Evolutionary conservation across 371 early-diverging fungal genomes (phyloP).

Genomic region (Parasitella parasitica): DNA sequence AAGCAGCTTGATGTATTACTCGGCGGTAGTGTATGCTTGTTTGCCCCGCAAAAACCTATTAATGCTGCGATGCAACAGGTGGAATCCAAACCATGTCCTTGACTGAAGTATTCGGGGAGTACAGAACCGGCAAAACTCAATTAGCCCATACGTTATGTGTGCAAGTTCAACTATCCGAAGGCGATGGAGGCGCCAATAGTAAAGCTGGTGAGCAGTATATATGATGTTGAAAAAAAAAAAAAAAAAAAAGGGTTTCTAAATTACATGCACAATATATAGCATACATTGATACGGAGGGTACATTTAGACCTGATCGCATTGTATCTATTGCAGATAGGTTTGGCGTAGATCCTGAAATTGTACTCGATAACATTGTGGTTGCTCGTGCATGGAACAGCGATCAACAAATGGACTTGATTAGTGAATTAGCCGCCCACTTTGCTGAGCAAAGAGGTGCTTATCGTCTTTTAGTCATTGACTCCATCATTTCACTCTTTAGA

Average conservation of each 20-base stretch:
- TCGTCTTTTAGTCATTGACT: constrained; percentile 75
- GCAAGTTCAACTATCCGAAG: constrained; percentile 65
- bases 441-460: constrained; percentile 72
- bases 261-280: no score
- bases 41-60: constrained; percentile 8
- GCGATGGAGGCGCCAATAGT: constrained; percentile 68
- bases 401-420: constrained; percentile 81
- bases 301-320: constrained; percentile 80
- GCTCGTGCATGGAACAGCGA: constrained; percentile 85
- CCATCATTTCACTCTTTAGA: constrained; percentile 76
- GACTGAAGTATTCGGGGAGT: constrained; percentile 84
- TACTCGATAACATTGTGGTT: constrained; percentile 68
- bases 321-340: constrained; percentile 76
- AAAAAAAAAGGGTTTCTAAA: no score
- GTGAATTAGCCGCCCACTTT: constrained; percentile 69
- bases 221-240: no score
- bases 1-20: constrained; percentile 88
- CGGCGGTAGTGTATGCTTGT: constrained; percentile 54
- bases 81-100: constrained; percentile 90
- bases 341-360: constrained; percentile 63
- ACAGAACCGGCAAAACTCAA: constrained; percentile 85
- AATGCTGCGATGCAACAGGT: constrained; percentile 40
- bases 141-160: constrained; percentile 79
- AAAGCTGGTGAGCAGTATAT: constrained; percentile 67
- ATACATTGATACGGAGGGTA: constrained; percentile 85